Evolutionary conservation across 2,329 filamentous ascomycete genomes (phyloP).

Genomic region (Geosmithia flava): DNA sequence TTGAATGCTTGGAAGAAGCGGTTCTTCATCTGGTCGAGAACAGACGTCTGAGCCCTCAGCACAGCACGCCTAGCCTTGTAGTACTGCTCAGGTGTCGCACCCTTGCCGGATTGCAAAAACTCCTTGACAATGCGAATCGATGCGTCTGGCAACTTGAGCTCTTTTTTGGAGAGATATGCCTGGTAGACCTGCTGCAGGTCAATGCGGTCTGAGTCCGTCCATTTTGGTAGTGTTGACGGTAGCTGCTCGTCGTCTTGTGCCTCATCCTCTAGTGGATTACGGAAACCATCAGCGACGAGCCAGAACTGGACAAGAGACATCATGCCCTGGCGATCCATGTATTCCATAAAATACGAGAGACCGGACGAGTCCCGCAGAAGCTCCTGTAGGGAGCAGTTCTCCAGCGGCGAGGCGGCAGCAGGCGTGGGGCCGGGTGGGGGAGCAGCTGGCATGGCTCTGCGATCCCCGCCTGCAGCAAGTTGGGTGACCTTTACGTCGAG

Average conservation of each 20-base stretch:
- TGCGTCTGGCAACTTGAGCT: slow-evolving; percentile 63
- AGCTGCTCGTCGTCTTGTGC: slow-evolving; percentile 51
- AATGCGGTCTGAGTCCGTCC: slow-evolving; percentile 72
- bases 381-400: slow-evolving; percentile 68
- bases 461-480: slow-evolving; percentile 56
- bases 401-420: slow-evolving; percentile 32
- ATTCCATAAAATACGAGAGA: slow-evolving; percentile 98
- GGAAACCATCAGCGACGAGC: slow-evolving; percentile 93
- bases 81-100: slow-evolving; percentile 71
- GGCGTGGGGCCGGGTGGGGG: slow-evolving; percentile 8
- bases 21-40: slow-evolving; percentile 74
- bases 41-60: slow-evolving; percentile 66
- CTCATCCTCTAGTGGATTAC: slow-evolving; percentile 80
- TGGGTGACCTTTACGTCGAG: slow-evolving; percentile 82
- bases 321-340: slow-evolving; percentile 82
- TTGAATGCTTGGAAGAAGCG: slow-evolving; percentile 78
- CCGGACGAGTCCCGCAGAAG: slow-evolving; percentile 83
- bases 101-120: slow-evolving; percentile 68
- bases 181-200: slow-evolving; percentile 89
- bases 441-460: slow-evolving; percentile 9
- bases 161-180: slow-evolving; percentile 70
- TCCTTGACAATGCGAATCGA: slow-evolving; percentile 58
- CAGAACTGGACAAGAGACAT: slow-evolving; percentile 95
- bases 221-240: slow-evolving; percentile 50
- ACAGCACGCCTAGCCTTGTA: slow-evolving; percentile 71